Evolutionary conservation across 1,284 basidiomycete genomes (phyloP).

Genomic region (Cutaneotrichosporon spelunceum): DNA sequence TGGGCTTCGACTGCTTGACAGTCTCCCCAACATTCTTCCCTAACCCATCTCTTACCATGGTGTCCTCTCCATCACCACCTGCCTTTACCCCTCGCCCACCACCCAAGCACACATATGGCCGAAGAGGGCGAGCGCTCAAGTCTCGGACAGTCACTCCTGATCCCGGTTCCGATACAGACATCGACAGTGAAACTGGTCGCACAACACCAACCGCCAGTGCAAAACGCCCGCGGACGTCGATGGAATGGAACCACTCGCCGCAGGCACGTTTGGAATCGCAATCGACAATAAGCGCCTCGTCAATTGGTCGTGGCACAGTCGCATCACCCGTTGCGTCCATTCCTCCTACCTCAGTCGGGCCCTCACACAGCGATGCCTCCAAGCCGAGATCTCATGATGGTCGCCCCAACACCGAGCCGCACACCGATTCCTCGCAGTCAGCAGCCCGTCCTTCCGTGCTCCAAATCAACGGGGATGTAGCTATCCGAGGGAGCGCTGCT

Average conservation of each 20-base stretch:
- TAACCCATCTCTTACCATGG: neutral
- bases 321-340: neutral
- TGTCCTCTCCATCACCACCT: neutral
- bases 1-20: neutral
- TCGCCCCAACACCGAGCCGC: neutral
- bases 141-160: neutral
- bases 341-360: neutral
- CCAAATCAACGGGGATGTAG: constrained; percentile 4
- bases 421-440: neutral
- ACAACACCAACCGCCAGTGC: neutral
- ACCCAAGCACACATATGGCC: constrained; percentile 6
- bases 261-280: neutral
- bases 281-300: neutral
- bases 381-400: neutral
- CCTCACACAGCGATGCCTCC: neutral
- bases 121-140: neutral
- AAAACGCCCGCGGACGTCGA: neutral
- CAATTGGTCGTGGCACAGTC: neutral
- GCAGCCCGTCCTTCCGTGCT: neutral
- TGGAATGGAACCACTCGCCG: neutral
- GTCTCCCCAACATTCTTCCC: neutral
- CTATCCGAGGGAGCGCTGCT: neutral
- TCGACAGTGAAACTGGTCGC: neutral
- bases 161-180: constrained; percentile 3
- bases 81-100: constrained; percentile 1